These are phyloP conservation scores for Sextonia rubra DNA, from an alignment of 164 flowering plant genomes.

Conservation along the genomic window DNA sequence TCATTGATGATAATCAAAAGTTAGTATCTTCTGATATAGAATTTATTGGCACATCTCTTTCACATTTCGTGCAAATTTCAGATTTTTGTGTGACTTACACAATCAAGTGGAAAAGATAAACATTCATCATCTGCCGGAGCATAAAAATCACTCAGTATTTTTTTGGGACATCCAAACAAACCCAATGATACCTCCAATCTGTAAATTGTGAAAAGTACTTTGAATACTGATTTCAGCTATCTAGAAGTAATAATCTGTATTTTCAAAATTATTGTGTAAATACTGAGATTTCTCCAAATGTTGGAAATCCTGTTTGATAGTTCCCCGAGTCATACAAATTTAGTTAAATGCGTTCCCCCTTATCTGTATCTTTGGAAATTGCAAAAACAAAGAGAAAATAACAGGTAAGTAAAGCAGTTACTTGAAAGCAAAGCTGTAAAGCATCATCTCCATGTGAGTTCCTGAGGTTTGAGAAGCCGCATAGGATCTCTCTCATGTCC, in stretches of 20 bases:
- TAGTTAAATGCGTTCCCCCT: no score
- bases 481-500: slow-evolving; percentile 68
- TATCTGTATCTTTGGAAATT: no score
- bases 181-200: not conserved
- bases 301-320: not conserved
- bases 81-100: no score
- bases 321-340: not conserved
- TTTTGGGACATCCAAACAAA: not conserved
- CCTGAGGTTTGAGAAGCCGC: slow-evolving; percentile 66
- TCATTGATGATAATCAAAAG: not conserved
- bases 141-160: no score
- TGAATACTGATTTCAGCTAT: not conserved
- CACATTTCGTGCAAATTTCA: no score
- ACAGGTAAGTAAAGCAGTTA: slow-evolving; percentile 6
- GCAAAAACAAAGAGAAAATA: not conserved
- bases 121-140: not conserved
- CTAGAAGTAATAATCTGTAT: not conserved
- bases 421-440: slow-evolving; percentile 71
- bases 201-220: not conserved
- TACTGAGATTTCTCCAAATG: not conserved
- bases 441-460: slow-evolving; percentile 73
- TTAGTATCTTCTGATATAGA: no score
- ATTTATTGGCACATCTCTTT: no score
- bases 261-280: no score
- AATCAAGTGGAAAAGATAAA: no score